Conservation (phyloP, 225 moss, liverwort and hornwort species). For the Straminergon stramineum region DNA sequence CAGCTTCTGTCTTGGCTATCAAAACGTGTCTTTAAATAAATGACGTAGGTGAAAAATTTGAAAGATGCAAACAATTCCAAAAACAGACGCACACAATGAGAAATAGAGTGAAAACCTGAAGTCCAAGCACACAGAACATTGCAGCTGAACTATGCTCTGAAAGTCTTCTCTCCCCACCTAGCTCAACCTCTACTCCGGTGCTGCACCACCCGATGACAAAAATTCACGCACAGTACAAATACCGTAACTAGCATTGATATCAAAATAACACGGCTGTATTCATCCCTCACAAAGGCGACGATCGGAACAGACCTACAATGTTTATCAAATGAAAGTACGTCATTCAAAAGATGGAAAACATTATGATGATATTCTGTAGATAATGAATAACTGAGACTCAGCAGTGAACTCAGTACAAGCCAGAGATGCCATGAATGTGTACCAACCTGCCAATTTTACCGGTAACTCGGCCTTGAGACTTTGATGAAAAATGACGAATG, state of each 20-base stretch:
- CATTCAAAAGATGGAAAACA: neutral
- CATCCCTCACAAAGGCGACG: neutral
- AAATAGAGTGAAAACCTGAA: constrained; percentile 39
- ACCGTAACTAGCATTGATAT: neutral
- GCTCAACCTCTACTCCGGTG: constrained; percentile 78
- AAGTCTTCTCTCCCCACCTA: constrained; percentile 93
- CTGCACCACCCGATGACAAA: constrained; percentile 31
- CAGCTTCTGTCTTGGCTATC: neutral
- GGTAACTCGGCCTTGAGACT: constrained; percentile 82
- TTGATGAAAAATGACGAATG: constrained; percentile 77
- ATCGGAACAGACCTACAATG: neutral
- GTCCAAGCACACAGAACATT: constrained; percentile 82
- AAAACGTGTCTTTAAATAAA: neutral
- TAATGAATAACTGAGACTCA: neutral
- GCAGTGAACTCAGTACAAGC: neutral
- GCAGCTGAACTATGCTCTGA: constrained; percentile 97
- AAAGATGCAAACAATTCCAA: neutral
- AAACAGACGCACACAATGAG: neutral
- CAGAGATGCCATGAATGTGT: neutral
- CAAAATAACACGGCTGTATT: neutral
- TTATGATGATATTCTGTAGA: neutral
- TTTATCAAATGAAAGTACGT: neutral
- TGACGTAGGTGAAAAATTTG: neutral
- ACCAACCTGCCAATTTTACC: constrained; percentile 84
- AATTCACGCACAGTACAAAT: neutral